Base-by-base conservation (phyloP, 176 grass and related monocot genomes). In the Oryza meridionalis region DNA sequence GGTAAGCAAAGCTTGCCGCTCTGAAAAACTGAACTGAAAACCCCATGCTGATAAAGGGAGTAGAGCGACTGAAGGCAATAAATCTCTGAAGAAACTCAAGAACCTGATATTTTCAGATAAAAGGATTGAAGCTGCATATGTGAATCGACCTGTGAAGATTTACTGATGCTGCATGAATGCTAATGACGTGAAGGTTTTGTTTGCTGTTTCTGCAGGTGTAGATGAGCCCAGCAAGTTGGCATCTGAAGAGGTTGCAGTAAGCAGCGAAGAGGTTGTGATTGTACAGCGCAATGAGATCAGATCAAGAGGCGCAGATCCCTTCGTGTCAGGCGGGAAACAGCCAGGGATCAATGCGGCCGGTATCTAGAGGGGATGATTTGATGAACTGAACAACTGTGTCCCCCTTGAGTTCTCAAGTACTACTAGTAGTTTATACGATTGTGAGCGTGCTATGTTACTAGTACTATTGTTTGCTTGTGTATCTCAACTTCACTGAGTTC, bases 201-300 rank as follows among this genome's bases (percentile, higher is more conserved):
- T 53, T 6, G 61, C 4, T 64, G 2, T 64, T 65, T 43, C 42
- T 65, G 59, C 70, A 83, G 81, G 31, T 15, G 31, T 49, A 6
- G 29, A 35, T 19, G 61, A 88, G 32, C 70, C 71, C 19, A 49
- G 2, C 50, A 87, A 70, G 19, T 8, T 68, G 7, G 7, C 53
- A 33, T 64, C 69, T 9, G 26, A 25, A 0, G 7, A 22, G 51
- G 38, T 5, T 21, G 38, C 1, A 43, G n/a, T n/a, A 17, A 12
- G 7, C 17, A 67, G 45, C 17, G 68, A 82, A 24, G 70, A 75
- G 67, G 62, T 35, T 58, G 53, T 58, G 42, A 11, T 9, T 8
- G 69, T 74, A 27, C 55, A 50, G 17, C 69, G n/a, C 11, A 29
- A 29, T 14, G 82, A 45, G 65, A 65, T 86, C 27, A 86, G 84